Evolutionary conservation across 2,329 filamentous ascomycete genomes (phyloP), one percentile per base, ranked within the genome.

Genomic region (Escovopsis sp.): DNA sequence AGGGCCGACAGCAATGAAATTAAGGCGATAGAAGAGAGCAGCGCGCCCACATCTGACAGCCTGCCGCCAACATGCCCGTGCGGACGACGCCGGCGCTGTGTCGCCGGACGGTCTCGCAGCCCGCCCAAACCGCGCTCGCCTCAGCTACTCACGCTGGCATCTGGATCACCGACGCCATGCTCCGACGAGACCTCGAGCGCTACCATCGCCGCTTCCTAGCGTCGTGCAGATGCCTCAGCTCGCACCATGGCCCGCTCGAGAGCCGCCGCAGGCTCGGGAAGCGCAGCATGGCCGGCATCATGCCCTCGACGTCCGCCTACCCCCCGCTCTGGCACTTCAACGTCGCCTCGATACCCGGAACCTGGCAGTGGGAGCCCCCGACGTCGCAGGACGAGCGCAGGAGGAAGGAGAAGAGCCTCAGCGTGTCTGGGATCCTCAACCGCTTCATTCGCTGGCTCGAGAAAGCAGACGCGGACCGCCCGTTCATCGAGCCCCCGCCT

Each of bases 331-430:
- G 71, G 72, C 61, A 64, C 0, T 60, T 72, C 37, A 59, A 65
- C 11, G 58, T 64, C 20, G 55, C 65, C 1, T 54, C 64, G 6
- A 63, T 68, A 40, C 52, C 71, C 33, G 64, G 61, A 4, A 56
- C 65, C 41, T 72, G 70, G 69, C 59, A 61, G 37, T 77, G 73
- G 73, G 56, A 66, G 32, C 61, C 72, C 8, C 72, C 73, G 8
- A 64, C 55, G 11, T 44, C 56, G 3, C 47, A 55, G 9, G 50
- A 54, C 39, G 43, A 51, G 7, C 54, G 54, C 4, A 50, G 48
- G n/a, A 47, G 45, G 24, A 55, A 53, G 42, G 47, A 46, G 31
- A 35, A 46, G 12, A 44, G 45, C 13, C 31, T 52, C 7, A 51
- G 42, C 25, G 39, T 51, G 1, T 48, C 47, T 5, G 44, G 39